These are phyloP conservation scores for Candida hispaniensis DNA, from an alignment of 805 yeast genomes.

Conservation along the genomic window DNA sequence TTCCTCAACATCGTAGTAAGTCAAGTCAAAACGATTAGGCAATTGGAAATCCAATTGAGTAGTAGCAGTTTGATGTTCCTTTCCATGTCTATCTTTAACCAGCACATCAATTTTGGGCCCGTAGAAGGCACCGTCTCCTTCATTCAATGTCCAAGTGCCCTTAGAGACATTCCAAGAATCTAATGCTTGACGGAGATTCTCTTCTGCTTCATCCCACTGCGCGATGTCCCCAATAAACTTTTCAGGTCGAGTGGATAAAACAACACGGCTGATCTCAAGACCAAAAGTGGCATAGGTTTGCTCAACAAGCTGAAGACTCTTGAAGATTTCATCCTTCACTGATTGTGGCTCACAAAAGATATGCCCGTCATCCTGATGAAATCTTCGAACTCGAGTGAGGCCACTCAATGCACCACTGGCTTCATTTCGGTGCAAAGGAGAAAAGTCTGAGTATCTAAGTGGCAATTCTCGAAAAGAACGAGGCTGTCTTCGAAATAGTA, in stretches of 20 bases:
- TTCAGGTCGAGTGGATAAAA: constrained; percentile 76
- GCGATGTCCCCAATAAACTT: constrained; percentile 64
- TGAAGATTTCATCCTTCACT: constrained; percentile 58
- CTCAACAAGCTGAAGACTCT: constrained; percentile 62
- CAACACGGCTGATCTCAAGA: constrained; percentile 45
- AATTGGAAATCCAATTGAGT: constrained; percentile 91
- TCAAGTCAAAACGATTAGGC: constrained; percentile 71
- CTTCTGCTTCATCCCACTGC: constrained; percentile 81
- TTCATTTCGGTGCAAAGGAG: constrained; percentile 88
- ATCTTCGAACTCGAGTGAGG: constrained; percentile 81
- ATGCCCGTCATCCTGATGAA: constrained; percentile 98
- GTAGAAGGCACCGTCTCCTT: constrained; percentile 88
- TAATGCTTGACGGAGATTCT: constrained; percentile 48
- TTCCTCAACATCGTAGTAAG: constrained; percentile 32
- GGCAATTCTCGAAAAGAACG: constrained; percentile 84
- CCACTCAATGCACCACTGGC: constrained; percentile 91
- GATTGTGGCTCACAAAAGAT: constrained; percentile 80
- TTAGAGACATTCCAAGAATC: constrained; percentile 36
- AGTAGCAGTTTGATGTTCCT: constrained; percentile 89
- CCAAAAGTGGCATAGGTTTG: constrained; percentile 65
- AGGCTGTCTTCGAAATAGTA: constrained; percentile 63
- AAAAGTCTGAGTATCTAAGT: constrained; percentile 73
- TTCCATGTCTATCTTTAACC: constrained; percentile 67
- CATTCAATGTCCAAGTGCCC: constrained; percentile 56
- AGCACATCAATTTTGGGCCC: constrained; percentile 72